phyloP scores from a whole-genome alignment of 2,329 filamentous ascomycete genomes.

The Claviceps spartinae region DNA sequence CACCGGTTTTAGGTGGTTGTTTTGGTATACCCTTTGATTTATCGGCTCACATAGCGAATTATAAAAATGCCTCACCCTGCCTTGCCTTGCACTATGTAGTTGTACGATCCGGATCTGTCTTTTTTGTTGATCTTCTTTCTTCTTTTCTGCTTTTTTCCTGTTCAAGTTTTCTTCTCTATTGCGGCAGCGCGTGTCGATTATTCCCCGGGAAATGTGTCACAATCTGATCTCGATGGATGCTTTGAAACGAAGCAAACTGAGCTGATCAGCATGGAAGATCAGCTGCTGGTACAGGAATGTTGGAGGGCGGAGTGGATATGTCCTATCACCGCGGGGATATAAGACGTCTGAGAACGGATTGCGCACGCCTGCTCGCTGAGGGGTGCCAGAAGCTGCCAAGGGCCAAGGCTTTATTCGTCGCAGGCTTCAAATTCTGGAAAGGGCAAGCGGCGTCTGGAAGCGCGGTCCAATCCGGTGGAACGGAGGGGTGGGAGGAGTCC shows the following conservation, averaged over 20 bases:
- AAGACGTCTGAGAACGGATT: too few relatives aligned
- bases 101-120: not conserved
- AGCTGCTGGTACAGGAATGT: not conserved
- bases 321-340: too few relatives aligned
- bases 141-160: not conserved
- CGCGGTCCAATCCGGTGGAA: too few relatives aligned
- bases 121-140: not conserved
- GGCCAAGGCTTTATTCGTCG: not conserved
- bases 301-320: too few relatives aligned
- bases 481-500: not conserved
- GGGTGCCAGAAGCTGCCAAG: too few relatives aligned
- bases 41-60: slow-evolving; percentile 2
- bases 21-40: slow-evolving; percentile 16
- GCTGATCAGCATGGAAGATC: not conserved
- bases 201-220: not conserved
- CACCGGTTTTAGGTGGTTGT: slow-evolving; percentile 5
- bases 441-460: too few relatives aligned
- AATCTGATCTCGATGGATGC: not conserved
- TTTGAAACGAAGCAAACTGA: not conserved
- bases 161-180: not conserved
- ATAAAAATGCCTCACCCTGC: not conserved
- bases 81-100: not conserved
- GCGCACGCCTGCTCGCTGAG: too few relatives aligned
- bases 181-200: too few relatives aligned
- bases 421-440: too few relatives aligned